phyloP scores from a whole-genome alignment of 2,329 filamentous ascomycete genomes.

The Bipolaris zeicola region DNA sequence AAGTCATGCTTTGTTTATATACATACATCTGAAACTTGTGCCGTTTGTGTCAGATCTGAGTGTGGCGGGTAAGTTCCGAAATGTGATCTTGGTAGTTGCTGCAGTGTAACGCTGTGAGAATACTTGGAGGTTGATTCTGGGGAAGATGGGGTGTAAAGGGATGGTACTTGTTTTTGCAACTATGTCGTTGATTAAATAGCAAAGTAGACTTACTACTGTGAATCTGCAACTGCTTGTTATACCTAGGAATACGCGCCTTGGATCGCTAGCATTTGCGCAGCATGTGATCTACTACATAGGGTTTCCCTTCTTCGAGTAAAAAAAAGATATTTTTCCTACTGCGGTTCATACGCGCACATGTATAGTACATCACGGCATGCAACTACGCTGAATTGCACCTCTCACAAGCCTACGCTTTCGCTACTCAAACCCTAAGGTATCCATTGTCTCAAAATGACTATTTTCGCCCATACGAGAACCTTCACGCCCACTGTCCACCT shows the following conservation, averaged over 20 bases:
- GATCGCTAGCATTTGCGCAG: no score
- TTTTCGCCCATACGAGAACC: constrained; percentile 28
- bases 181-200: no score
- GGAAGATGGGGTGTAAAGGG: background rate
- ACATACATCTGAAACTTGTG: background rate
- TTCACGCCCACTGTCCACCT: constrained; percentile 25
- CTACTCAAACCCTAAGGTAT: constrained; percentile 29
- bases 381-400: constrained; percentile 8
- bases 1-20: no score
- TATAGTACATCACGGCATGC: no score
- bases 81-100: constrained; percentile 2
- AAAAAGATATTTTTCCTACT: background rate
- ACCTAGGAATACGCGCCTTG: no score
- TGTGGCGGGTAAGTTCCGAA: constrained; percentile 11
- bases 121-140: background rate
- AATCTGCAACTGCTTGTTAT: no score
- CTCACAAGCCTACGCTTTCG: constrained; percentile 29
- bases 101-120: background rate
- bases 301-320: no score
- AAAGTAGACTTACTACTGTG: no score
- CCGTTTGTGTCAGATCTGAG: constrained; percentile 9
- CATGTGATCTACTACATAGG: no score
- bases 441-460: constrained; percentile 35
- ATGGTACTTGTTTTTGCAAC: no score
- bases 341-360: constrained; percentile 13